Conservation (phyloP, 352 stramenopile genomes). For the Thalassiosira gravida region DNA sequence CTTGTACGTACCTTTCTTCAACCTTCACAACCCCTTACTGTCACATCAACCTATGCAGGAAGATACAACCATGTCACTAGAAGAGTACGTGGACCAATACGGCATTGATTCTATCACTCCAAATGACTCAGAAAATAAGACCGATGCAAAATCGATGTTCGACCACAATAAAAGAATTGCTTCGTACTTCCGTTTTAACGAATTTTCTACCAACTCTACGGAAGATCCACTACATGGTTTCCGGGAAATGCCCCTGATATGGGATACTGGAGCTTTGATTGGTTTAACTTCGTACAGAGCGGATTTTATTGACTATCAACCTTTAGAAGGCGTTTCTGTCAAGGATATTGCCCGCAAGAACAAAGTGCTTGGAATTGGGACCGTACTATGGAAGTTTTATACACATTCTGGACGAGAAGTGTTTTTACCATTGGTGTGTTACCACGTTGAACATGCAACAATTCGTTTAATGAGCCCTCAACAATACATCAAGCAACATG, state of each 20-base stretch:
- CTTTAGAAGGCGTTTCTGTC: slow-evolving; percentile 20
- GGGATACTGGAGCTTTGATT: neutral
- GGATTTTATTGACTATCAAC: slow-evolving; percentile 11
- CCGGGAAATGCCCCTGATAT: neutral
- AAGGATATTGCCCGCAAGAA: slow-evolving; percentile 17
- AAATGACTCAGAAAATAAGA: neutral
- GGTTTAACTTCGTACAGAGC: neutral
- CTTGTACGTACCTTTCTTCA: too few species aligned
- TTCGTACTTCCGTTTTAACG: neutral
- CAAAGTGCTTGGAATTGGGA: slow-evolving; percentile 25
- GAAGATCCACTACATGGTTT: too few species aligned
- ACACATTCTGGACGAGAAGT: neutral
- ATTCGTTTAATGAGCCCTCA: slow-evolving; percentile 18
- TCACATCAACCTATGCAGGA: too few species aligned
- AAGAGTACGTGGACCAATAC: neutral
- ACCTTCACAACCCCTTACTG: too few species aligned
- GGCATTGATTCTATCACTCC: neutral
- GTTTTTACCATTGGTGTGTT: slow-evolving; percentile 1
- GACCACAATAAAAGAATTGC: neutral
- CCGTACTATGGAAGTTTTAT: slow-evolving; percentile 14
- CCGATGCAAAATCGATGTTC: neutral
- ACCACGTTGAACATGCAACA: slow-evolving; percentile 6
- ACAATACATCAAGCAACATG: slow-evolving; percentile 18
- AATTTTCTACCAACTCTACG: neutral
- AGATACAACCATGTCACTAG: too few species aligned